Evolutionary conservation across 2,329 filamentous ascomycete species (phyloP).

Genomic region (Fusarium xylarioides): DNA sequence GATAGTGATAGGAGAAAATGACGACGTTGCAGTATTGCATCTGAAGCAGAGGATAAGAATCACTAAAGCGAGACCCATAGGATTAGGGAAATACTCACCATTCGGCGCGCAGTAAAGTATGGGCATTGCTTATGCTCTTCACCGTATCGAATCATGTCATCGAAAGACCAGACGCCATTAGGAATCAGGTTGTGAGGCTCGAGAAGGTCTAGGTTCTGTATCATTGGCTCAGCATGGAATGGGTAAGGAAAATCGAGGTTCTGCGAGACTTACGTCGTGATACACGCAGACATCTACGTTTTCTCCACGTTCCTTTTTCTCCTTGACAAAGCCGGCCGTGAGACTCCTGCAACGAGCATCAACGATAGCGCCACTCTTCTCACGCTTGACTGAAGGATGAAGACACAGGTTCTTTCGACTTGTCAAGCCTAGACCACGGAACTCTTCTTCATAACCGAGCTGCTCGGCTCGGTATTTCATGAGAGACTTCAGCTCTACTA

Average conservation of each 20-base stretch:
- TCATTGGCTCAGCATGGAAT: slow-evolving; percentile 16
- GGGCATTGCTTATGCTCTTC: slow-evolving; percentile 97
- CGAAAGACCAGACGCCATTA: slow-evolving; percentile 94
- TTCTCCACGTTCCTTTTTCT: slow-evolving; percentile 95
- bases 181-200: slow-evolving; percentile 96
- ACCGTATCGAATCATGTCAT: slow-evolving; percentile 87
- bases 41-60: slow-evolving; percentile 51
- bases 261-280: slow-evolving; percentile 74
- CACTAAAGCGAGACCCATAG: not conserved
- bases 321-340: slow-evolving; percentile 96
- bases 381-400: slow-evolving; percentile 93
- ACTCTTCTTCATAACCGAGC: slow-evolving; percentile 91
- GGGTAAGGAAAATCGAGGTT: not conserved
- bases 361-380: slow-evolving; percentile 94
- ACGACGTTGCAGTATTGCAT: slow-evolving; percentile 99
- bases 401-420: slow-evolving; percentile 98
- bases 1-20: slow-evolving; percentile 99
- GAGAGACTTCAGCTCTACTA: slow-evolving; percentile 87
- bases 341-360: slow-evolving; percentile 96
- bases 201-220: slow-evolving; percentile 86
- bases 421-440: slow-evolving; percentile 88
- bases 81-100: slow-evolving; percentile 65
- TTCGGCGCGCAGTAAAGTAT: slow-evolving; percentile 93
- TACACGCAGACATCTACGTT: slow-evolving; percentile 95
- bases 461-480: slow-evolving; percentile 95